Base-by-base conservation (phyloP, 768 basidiomycete genomes). In the Lactarius deliciosus region DNA sequence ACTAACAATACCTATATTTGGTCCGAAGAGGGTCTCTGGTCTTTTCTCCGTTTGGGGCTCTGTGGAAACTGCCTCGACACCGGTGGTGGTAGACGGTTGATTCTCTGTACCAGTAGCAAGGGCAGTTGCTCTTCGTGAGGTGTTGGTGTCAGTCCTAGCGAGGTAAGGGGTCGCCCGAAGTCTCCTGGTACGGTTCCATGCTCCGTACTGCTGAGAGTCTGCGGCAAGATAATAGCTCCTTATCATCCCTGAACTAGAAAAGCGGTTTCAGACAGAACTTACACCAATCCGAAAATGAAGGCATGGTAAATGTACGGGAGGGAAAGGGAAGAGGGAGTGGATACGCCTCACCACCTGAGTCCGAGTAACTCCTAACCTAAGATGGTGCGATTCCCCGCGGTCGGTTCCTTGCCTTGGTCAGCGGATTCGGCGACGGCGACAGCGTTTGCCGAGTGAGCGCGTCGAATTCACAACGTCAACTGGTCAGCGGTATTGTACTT, bases 11-110 rank as follows among this genome's bases (percentile, higher is more conserved):
- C 95, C 95, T 64, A 97, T 91, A 75, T 89, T 91, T 10, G 95
- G 95, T 0, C 95, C 95, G 76, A 96, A 97, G 55, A 97, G 84
- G 0, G 92, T 89, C 66, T 94, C 91, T 15, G 86, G 85, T 53
- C 86, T 85, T 74, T 86, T 88, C 70, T 84, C 84, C 20, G 70
- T 62, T 57, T 72, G 64, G 56, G 74, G 64, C 61, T 75, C 76
- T 38, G 71, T 71, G 73, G 78, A 76, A 68, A 77, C 77, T 66
- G 76, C 72, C 47, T 77, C 73, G 36, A 75, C 71, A 43, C 73
- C 70, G 40, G 66, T 67, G 15, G 70, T 60, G 25, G 66, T 34
- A 9, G 55, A 20, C 34, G 60, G 74, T 40, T 68, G 59, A 34
- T 68, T 62, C 36, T 68, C 47, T 20, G 25, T 20, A 36, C 72